Conservation (phyloP, 306 rosid genomes). For the Arachis hypogaea region DNA sequence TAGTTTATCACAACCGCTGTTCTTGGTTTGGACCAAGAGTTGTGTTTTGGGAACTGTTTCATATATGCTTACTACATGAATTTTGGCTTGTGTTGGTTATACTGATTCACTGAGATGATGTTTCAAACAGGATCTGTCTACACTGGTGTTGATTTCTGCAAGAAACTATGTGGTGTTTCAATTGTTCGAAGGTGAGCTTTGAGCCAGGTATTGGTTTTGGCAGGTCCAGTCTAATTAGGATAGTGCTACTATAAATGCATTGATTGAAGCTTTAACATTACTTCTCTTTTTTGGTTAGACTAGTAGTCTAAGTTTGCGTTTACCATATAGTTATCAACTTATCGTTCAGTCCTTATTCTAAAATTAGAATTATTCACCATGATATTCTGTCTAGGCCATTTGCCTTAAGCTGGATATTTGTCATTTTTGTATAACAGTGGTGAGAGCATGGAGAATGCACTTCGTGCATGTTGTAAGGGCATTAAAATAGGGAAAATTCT, state of each 20-base stretch:
- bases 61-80: conserved; percentile 9
- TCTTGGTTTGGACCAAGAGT: conserved; percentile 27
- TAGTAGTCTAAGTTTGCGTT: conserved; percentile 25
- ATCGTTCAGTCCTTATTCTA: conserved; percentile 20
- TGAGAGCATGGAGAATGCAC: conserved; percentile 98
- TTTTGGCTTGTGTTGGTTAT: conserved; percentile 11
- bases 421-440: conserved; percentile 67
- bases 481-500: conserved; percentile 97
- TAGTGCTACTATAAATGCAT: conserved; percentile 28
- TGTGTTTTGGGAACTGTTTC: conserved; percentile 22
- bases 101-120: conserved; percentile 26
- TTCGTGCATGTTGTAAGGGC: conserved; percentile 98
- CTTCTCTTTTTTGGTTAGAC: conserved; percentile 28
- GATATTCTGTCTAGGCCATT: conserved; percentile 1
- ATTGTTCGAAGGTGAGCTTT: conserved; percentile 92
- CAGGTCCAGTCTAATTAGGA: conserved; percentile 31
- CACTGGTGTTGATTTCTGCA: conserved; percentile 98
- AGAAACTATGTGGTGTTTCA: conserved; percentile 95
- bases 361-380: conserved; percentile 9
- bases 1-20: conserved; percentile 11
- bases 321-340: neutral
- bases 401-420: conserved; percentile 4
- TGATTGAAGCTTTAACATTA: neutral
- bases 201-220: conserved; percentile 54
- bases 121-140: conserved; percentile 72